Base-by-base conservation (phyloP, 306 rosid genomes). In the Vigna reflexopilosa region DNA sequence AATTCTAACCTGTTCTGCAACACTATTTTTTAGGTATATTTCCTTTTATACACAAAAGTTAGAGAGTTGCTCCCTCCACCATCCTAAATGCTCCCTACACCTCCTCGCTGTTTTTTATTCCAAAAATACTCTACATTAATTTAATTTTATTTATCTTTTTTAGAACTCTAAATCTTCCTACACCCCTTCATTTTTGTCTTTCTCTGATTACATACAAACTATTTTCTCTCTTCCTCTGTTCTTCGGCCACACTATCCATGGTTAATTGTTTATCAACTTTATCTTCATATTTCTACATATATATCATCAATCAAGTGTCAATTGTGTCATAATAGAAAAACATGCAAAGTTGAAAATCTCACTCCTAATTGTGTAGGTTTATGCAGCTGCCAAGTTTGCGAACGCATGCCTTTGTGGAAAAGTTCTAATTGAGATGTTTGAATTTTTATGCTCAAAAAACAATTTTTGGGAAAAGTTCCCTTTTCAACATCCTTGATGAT, bases 231-330 rank as follows among this genome's bases (percentile, higher is more conserved):
- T 20, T 20, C 22, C 22, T 20, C 22, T 0, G 1, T 20, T 20
- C 0, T 81, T 93, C 98, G 10, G 97, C 99, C 67, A 93, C 97
- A 70, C 85, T 96, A 42, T 96, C 99, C 74, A 96, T 93, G 98
- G 98, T 91, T 14, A 77, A 57, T 51, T 47, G 61, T 71, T 73
- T 83, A 59, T 20, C 55, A 45, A 24, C 72, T 40, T 65, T 38
- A 17, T 17, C 62, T 30, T 62, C 40, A 70, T 15, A 50, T 50
- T 70, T 61, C 14, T 42, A 24, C 52, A 12, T 69, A 40, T 22
- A 11, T 50, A 66, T 75, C 3, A 45, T 16, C 59, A 55, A 24
- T 40, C 51, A 15, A 20, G 22, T 52, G 19, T 11, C 26, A 40
- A 42, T 7, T 61, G 20, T 24, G n/a, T 81, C 66, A 9, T 7